Evolutionary conservation across 1,139 yeast genomes (phyloP).

Genomic region (Pichia sp.): DNA sequence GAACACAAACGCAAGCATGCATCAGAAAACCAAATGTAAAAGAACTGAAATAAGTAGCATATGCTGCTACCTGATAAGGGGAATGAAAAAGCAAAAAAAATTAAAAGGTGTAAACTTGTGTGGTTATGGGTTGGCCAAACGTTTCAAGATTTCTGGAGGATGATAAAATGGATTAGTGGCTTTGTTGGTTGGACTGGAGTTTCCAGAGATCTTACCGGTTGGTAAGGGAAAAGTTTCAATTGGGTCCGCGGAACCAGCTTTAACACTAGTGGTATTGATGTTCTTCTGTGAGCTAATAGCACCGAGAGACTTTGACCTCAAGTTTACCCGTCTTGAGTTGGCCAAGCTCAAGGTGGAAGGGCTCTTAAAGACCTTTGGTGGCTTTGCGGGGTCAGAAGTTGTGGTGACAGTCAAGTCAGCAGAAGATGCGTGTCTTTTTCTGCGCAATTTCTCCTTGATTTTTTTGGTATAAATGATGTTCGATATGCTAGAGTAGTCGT

Average conservation of each 20-base stretch:
- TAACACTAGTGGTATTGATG: neutral
- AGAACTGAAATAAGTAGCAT: neutral
- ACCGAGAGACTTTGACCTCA: conserved; percentile 17
- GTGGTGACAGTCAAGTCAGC: neutral
- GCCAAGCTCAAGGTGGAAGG: neutral
- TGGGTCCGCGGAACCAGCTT: neutral
- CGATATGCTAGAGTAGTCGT: conserved; percentile 13
- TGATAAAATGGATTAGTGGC: conserved; percentile 28
- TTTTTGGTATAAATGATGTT: conserved; percentile 16
- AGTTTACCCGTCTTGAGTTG: conserved; percentile 3
- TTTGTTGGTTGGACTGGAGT: conserved; percentile 9
- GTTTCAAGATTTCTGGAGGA: conserved; percentile 26
- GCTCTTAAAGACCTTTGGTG: neutral
- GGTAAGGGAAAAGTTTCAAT: neutral
- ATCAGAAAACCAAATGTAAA: neutral
- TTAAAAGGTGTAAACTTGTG: neutral
- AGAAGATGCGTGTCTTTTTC: conserved; percentile 10
- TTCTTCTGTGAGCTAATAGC: neutral
- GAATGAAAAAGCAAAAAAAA: neutral
- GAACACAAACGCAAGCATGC: too few relatives aligned
- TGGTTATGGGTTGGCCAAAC: conserved; percentile 11
- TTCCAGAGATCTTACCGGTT: neutral
- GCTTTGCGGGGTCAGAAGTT: neutral
- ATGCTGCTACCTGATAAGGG: neutral
- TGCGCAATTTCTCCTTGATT: conserved; percentile 16